Percentiles rank a stretch among this genome's conserved stretches.
These are phyloP conservation scores for Jacaranda copaia DNA, from an alignment of 257 asterid genomes.

Conservation along the genomic window DNA sequence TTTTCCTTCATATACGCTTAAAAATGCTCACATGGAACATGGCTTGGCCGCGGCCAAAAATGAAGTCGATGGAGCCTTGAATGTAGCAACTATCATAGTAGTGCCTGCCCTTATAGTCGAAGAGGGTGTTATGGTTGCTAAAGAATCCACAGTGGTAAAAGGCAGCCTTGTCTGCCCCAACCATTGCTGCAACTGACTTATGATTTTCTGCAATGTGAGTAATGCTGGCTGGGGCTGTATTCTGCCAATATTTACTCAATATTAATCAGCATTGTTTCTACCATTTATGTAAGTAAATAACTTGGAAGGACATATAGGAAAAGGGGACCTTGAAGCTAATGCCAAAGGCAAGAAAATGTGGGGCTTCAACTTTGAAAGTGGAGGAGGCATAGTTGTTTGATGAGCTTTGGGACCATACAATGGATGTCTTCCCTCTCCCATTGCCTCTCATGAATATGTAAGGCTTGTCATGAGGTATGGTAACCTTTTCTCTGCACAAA, in stretches of 20 bases:
- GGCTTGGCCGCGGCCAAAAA: slow-evolving; percentile 78
- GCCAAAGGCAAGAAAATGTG: slow-evolving; percentile 78
- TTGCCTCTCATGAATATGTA: slow-evolving; percentile 79
- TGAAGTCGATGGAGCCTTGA: slow-evolving; percentile 80
- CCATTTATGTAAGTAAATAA: neutral
- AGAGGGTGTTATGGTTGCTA: slow-evolving; percentile 79
- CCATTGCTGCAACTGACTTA: slow-evolving; percentile 72
- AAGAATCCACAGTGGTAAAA: slow-evolving; percentile 78
- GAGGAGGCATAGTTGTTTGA: slow-evolving; percentile 55
- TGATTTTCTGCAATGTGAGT: slow-evolving; percentile 41
- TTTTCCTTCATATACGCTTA: too few species aligned
- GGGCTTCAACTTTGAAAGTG: slow-evolving; percentile 72
- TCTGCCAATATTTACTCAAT: slow-evolving; percentile 43
- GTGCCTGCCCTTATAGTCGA: slow-evolving; percentile 76
- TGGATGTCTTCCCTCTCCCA: slow-evolving; percentile 69
- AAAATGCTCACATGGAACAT: slow-evolving; percentile 60
- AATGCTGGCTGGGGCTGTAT: slow-evolving; percentile 56
- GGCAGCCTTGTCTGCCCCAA: slow-evolving; percentile 72
- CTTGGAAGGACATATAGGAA: neutral
- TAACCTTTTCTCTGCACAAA: slow-evolving; percentile 70
- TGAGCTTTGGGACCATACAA: slow-evolving; percentile 68
- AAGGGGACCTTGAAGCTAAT: slow-evolving; percentile 76
- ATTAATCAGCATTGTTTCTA: too few species aligned
- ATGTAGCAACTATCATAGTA: slow-evolving; percentile 76
- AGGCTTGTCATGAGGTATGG: slow-evolving; percentile 64